Evolutionary conservation across 2,329 filamentous ascomycete genomes (phyloP).

Genomic region (Penicillium hordei): DNA sequence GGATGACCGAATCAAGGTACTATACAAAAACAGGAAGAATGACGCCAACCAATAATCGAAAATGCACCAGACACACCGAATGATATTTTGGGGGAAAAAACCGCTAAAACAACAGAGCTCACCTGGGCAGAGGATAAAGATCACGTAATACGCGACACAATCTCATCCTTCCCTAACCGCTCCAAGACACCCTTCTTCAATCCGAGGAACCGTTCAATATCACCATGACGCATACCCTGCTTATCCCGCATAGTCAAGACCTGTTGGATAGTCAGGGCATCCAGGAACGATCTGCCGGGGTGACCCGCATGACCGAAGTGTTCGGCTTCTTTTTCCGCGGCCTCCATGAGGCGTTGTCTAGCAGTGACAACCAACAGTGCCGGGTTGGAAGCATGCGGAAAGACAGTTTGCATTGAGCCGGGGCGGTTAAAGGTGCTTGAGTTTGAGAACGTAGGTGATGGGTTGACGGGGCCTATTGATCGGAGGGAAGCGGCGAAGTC

Average conservation of each 20-base stretch:
- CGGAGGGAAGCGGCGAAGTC: slow-evolving; percentile 79
- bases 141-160: slow-evolving; percentile 31
- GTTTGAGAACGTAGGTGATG: slow-evolving; percentile 57
- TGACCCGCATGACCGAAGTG: slow-evolving; percentile 46
- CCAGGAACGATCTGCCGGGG: slow-evolving; percentile 48
- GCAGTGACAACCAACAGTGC: slow-evolving; percentile 55
- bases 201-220: slow-evolving; percentile 48
- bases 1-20: not conserved
- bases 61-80: not conserved
- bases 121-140: not conserved
- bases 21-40: not conserved
- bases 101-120: not conserved
- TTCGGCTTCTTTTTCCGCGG: slow-evolving; percentile 56
- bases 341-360: slow-evolving; percentile 50
- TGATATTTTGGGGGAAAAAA: not conserved
- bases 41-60: not conserved
- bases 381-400: slow-evolving; percentile 50
- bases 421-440: slow-evolving; percentile 51
- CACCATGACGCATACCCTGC: slow-evolving; percentile 33
- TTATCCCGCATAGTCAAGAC: slow-evolving; percentile 51
- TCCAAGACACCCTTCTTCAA: slow-evolving; percentile 47
- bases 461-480: slow-evolving; percentile 58
- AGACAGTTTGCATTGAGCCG: slow-evolving; percentile 37
- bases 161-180: slow-evolving; percentile 37
- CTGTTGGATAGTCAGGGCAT: slow-evolving; percentile 52